These are phyloP conservation scores for Isatis lusitanica DNA, from an alignment of 441 rosid species.

Conservation along the genomic window DNA sequence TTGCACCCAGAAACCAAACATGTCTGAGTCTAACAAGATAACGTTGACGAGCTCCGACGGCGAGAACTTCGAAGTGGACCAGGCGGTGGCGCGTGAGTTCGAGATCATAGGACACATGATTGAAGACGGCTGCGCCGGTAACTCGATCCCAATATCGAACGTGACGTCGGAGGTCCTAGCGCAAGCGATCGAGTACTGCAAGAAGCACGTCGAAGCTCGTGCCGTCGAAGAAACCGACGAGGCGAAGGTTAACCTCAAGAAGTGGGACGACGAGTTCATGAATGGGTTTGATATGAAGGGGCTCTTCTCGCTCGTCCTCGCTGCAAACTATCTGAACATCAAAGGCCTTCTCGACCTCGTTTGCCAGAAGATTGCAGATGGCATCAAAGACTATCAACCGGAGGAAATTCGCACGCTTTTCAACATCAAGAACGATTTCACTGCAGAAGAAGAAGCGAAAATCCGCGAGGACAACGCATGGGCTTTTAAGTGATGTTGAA, in stretches of 20 bases:
- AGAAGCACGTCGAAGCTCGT: conserved; percentile 42
- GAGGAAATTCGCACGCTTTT: conserved; percentile 45
- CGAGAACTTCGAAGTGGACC: conserved; percentile 36
- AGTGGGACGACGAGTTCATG: conserved; percentile 42
- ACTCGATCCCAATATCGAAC: conserved; percentile 43
- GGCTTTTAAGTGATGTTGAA: conserved; percentile 44
- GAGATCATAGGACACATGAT: conserved; percentile 45
- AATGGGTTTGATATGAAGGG: conserved; percentile 18
- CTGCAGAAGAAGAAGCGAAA: conserved; percentile 41
- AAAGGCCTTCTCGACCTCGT: conserved; percentile 43
- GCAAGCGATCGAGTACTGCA: conserved; percentile 46
- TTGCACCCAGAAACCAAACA: no score
- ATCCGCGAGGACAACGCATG: conserved; percentile 46
- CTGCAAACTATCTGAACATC: conserved; percentile 48
- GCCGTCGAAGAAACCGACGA: conserved; percentile 20
- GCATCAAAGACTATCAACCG: conserved; percentile 36
- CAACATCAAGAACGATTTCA: conserved; percentile 42
- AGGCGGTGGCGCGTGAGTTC: conserved; percentile 42
- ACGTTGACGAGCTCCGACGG: background rate
- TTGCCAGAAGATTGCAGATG: conserved; percentile 44
- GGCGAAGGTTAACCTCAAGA: background rate
- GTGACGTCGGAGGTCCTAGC: conserved; percentile 37
- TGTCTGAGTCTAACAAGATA: background rate
- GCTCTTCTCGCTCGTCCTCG: conserved; percentile 37
- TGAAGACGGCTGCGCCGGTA: conserved; percentile 43